Base-by-base conservation (phyloP, 2,329 filamentous ascomycete genomes). In the Zopfia rhizophila region DNA sequence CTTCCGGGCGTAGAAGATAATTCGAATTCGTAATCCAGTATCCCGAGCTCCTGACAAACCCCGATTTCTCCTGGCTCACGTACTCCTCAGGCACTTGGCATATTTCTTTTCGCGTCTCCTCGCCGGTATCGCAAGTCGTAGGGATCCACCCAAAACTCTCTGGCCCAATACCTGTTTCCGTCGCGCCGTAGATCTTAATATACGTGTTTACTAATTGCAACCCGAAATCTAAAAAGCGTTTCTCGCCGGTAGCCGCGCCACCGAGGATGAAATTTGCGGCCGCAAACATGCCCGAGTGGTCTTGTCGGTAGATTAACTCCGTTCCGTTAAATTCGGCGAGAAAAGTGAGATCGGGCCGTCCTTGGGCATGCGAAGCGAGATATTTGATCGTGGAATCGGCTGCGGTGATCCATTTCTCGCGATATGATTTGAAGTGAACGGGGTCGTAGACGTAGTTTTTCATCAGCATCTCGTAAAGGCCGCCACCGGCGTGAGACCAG, bases 221-320 rank as follows among this genome's bases (percentile, higher is more conserved):
- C 7, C 64, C 64, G 27, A 58, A 66, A 38, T 65, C 51, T 27
- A 62, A 27, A 12, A 65, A 54, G 10, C 60, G 62, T 29, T 58
- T 38, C 36, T 66, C 62, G 12, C 52, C 38, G 2, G 54, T 61
- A 3, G 61, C 50, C 55, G 61, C 63, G 17, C 63, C 64, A 23
- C 64, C 63, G 22, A 65, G 56, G 25, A 66, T 58, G 49, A 66
- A 63, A 38, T 56, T 64, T n/a, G 61, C 61, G 18, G 61, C 59
- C 14, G 60, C 60, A 28, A 66, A 65, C 59, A 62, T 66, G 7
- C 63, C 62, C 50, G 63, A 66, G 10, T 28, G 16, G 8, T 59
- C 51, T 31, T 42, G 25, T n/a, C 51, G 36, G 16, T 45, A 45
- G 3, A 50, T 4, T 4, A 46, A 23, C 12, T 40, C 13, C 8